These are phyloP conservation scores for Astraeus odoratus DNA, from an alignment of 768 basidiomycete species.

Conservation along the genomic window DNA sequence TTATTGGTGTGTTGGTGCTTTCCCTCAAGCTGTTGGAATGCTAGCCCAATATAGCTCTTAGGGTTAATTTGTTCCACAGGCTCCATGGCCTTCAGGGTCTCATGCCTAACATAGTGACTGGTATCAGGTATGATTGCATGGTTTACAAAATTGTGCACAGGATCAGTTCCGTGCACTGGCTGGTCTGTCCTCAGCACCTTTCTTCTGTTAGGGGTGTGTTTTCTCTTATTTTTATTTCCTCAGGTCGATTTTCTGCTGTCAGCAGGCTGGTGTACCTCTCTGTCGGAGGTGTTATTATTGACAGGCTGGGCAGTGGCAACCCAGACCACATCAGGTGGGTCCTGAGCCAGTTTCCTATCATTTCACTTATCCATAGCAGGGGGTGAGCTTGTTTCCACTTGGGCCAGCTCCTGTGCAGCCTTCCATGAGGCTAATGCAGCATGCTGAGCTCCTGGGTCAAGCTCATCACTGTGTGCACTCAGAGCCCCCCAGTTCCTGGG, in stretches of 20 bases:
- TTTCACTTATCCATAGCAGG: too few relatives aligned
- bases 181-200: not conserved
- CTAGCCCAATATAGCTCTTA: not conserved
- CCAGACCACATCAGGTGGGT: too few relatives aligned
- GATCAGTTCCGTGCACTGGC: not conserved
- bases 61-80: not conserved
- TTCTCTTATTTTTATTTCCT: not conserved
- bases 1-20: not conserved
- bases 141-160: not conserved
- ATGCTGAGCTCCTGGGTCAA: not conserved
- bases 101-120: not conserved
- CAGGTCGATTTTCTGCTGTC: too few relatives aligned
- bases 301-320: too few relatives aligned
- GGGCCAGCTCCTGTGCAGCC: not conserved
- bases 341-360: too few relatives aligned
- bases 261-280: too few relatives aligned
- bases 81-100: not conserved
- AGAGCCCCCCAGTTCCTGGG: not conserved
- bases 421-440: not conserved
- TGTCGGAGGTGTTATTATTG: too few relatives aligned
- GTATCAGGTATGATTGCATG: not conserved
- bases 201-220: not conserved
- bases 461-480: not conserved
- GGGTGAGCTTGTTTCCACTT: not conserved
- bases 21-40: not conserved